Percentiles rank a stretch among this genome's conserved stretches.
phyloP scores from a whole-genome alignment of 192 early-diverging fungal genomes.

The Mortierella alpina region DNA sequence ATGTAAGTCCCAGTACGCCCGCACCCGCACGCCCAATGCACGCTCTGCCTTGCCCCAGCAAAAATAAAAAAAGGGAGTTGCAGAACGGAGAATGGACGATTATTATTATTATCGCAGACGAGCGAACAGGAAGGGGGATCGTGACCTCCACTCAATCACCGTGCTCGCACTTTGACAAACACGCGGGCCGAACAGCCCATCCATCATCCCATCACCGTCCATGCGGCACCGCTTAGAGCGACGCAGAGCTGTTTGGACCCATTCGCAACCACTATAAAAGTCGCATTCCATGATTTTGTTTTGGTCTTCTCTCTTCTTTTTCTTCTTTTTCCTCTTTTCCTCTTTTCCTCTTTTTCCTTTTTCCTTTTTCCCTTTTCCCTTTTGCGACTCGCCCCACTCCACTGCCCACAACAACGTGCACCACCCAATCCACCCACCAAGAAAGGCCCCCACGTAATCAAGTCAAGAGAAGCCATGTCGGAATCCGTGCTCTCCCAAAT shows the following conservation, averaged over 20 bases:
- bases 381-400: background rate
- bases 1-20: no score
- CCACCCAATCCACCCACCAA: background rate
- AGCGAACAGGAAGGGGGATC: no score
- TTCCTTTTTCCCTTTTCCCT: background rate
- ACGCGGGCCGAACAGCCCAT: no score
- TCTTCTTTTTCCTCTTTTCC: conserved; percentile 29
- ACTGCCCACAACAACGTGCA: background rate
- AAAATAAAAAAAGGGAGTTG: background rate
- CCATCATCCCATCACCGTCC: background rate
- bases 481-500: conserved; percentile 47
- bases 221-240: background rate
- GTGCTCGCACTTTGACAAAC: background rate
- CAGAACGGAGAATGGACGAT: background rate
- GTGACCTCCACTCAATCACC: background rate
- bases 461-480: conserved; percentile 22
- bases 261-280: conserved; percentile 12
- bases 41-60: no score
- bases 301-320: conserved; percentile 25
- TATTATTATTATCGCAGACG: background rate
- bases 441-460: background rate
- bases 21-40: no score
- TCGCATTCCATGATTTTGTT: conserved; percentile 29
- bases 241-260: background rate
- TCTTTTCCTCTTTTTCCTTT: conserved; percentile 3